phyloP scores from a whole-genome alignment of 257 asterid genomes.

The Scutellaria minor region DNA sequence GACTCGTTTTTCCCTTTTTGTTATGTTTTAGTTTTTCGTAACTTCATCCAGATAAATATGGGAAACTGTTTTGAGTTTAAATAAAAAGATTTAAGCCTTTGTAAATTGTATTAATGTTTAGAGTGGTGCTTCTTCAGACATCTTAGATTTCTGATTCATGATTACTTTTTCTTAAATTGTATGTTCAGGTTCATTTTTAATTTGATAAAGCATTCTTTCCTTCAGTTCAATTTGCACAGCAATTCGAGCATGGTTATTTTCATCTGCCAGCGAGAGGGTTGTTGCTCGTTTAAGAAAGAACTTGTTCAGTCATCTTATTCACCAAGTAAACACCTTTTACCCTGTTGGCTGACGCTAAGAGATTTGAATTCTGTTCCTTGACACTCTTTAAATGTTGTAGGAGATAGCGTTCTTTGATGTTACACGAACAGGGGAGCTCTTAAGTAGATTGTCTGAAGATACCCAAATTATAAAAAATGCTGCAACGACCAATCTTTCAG shows the following conservation, averaged over 20 bases:
- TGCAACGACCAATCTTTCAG: conserved; percentile 91
- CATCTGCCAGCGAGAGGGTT: conserved; percentile 82
- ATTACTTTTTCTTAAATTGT: neutral
- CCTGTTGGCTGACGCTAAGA: conserved; percentile 8
- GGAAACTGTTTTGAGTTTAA: neutral
- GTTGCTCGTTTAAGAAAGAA: conserved; percentile 56
- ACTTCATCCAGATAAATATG: conserved; percentile 10
- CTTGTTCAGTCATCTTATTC: conserved; percentile 71
- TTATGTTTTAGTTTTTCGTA: neutral
- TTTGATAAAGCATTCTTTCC: conserved; percentile 33
- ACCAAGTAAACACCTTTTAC: conserved; percentile 57
- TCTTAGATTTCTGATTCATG: conserved; percentile 5
- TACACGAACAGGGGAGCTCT: conserved; percentile 91
- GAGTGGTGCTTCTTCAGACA: conserved; percentile 1
- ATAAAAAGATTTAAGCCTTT: neutral
- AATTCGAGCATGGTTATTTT: conserved; percentile 76
- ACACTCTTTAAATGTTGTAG: conserved; percentile 40
- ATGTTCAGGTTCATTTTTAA: conserved; percentile 19
- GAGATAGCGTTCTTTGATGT: conserved; percentile 90
- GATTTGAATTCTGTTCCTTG: conserved; percentile 1
- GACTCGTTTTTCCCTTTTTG: conserved; percentile 2
- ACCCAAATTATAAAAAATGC: conserved; percentile 90
- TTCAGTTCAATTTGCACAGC: conserved; percentile 75
- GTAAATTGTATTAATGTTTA: neutral
- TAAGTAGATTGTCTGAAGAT: conserved; percentile 94